These are phyloP conservation scores for Umbilicus rupestris DNA, from an alignment of 164 flowering plant species.

Conservation along the genomic window DNA sequence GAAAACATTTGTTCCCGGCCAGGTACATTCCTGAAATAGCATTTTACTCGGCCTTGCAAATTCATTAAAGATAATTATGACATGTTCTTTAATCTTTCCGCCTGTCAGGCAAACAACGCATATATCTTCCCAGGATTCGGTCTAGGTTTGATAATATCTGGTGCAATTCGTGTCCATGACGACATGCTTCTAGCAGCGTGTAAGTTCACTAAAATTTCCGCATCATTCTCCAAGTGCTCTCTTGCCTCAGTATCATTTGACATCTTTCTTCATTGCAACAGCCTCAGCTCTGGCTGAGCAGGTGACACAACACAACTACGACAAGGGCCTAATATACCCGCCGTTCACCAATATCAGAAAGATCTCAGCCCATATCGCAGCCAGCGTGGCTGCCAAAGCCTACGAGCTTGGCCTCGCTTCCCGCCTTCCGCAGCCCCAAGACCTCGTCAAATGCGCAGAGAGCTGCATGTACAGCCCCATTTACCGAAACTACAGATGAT, in stretches of 20 bases:
- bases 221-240: not conserved
- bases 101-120: slow-evolving; percentile 19
- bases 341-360: slow-evolving; percentile 53
- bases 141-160: slow-evolving; percentile 28
- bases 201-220: slow-evolving; percentile 14
- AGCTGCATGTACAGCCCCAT: slow-evolving; percentile 57
- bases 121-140: slow-evolving; percentile 28
- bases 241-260: not conserved
- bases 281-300: slow-evolving; percentile 50
- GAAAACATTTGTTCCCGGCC: slow-evolving; percentile 17
- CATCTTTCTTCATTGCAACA: slow-evolving; percentile 17
- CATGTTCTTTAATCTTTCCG: not conserved
- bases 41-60: not conserved
- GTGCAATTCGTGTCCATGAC: slow-evolving; percentile 29
- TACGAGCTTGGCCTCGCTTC: slow-evolving; percentile 59
- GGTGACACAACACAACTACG: slow-evolving; percentile 35
- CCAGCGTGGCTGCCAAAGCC: slow-evolving; percentile 50
- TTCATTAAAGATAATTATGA: not conserved
- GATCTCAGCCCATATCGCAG: slow-evolving; percentile 55
- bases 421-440: slow-evolving; percentile 39
- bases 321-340: slow-evolving; percentile 48
- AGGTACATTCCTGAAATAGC: slow-evolving; percentile 2
- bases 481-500: slow-evolving; percentile 38
- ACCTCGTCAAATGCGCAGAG: slow-evolving; percentile 44
- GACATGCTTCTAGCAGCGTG: slow-evolving; percentile 35